Conservation (phyloP, 208 protist genomes). For the Leishmania lainsoni region DNA sequence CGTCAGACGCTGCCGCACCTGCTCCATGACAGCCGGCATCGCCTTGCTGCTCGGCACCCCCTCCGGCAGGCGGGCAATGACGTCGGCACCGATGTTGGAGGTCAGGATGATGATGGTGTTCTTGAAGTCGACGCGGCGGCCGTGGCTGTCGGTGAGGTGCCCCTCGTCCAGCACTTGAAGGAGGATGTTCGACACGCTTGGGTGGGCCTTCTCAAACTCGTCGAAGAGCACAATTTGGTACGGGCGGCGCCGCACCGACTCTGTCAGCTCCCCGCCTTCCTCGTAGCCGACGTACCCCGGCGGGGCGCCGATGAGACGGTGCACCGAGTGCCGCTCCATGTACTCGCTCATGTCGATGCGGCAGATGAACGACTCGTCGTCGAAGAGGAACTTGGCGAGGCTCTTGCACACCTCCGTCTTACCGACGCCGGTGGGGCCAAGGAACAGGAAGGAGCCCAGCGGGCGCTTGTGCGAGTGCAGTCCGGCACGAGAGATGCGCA, state of each 20-base stretch:
- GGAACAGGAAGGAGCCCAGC: slow-evolving; percentile 96
- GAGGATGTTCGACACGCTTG: slow-evolving; percentile 95
- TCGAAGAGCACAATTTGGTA: slow-evolving; percentile 98
- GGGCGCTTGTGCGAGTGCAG: slow-evolving; percentile 91
- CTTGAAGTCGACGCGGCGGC: slow-evolving; percentile 96
- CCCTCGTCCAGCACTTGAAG: slow-evolving; percentile 99
- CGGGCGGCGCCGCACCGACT: slow-evolving; percentile 96
- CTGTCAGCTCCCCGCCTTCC: slow-evolving; percentile 98
- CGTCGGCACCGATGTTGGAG: slow-evolving; percentile 93
- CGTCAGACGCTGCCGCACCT: slow-evolving; percentile 89
- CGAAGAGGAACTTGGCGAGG: slow-evolving; percentile 96
- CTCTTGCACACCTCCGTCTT: slow-evolving; percentile 98
- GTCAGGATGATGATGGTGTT: slow-evolving; percentile 98
- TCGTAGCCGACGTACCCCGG: slow-evolving; percentile 99
- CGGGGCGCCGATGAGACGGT: slow-evolving; percentile 97
- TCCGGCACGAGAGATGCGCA: slow-evolving; percentile 95
- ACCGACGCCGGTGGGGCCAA: slow-evolving; percentile 96
- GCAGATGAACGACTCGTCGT: slow-evolving; percentile 96
- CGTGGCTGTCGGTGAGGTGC: slow-evolving; percentile 96
- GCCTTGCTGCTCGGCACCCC: slow-evolving; percentile 48
- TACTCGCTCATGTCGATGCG: slow-evolving; percentile 99
- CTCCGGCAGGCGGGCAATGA: slow-evolving; percentile 78
- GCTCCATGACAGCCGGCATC: slow-evolving; percentile 85
- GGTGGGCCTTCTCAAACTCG: slow-evolving; percentile 99
- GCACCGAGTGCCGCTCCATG: slow-evolving; percentile 97